Conservation (phyloP, 176 grass and related monocot genomes). For the Hordeum marinum region DNA sequence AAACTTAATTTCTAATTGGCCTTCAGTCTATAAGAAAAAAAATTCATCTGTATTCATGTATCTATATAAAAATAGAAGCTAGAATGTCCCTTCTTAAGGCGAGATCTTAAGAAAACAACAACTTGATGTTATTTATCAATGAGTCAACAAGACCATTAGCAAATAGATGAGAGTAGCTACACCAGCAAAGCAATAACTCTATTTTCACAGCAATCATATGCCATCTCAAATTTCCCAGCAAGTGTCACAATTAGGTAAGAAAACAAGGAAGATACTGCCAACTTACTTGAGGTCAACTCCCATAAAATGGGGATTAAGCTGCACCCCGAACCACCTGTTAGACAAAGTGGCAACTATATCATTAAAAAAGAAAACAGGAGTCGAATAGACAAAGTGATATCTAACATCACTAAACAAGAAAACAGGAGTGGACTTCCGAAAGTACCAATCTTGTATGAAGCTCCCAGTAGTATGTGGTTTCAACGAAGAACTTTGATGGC, state of each 20-base stretch:
- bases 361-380: neutral
- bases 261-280: slow-evolving; percentile 12
- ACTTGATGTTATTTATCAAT: neutral
- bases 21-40: neutral
- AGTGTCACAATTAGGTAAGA: neutral
- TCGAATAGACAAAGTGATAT: neutral
- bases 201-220: neutral
- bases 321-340: slow-evolving; percentile 93
- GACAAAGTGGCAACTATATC: slow-evolving; percentile 14
- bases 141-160: neutral
- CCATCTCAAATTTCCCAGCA: neutral
- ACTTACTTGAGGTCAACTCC: slow-evolving; percentile 99
- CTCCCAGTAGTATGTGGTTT: slow-evolving; percentile 68
- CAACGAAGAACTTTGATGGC: slow-evolving; percentile 68
- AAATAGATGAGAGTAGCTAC: neutral
- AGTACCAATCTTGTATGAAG: slow-evolving; percentile 93
- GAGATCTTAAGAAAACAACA: neutral
- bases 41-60: neutral
- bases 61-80: slow-evolving; percentile 1
- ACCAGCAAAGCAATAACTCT: neutral
- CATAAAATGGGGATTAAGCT: slow-evolving; percentile 97
- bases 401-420: neutral
- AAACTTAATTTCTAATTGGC: neutral
- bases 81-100: neutral
- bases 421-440: neutral